Base-by-base conservation (phyloP, 352 stramenopile species). In the Globisporangium lucens region DNA sequence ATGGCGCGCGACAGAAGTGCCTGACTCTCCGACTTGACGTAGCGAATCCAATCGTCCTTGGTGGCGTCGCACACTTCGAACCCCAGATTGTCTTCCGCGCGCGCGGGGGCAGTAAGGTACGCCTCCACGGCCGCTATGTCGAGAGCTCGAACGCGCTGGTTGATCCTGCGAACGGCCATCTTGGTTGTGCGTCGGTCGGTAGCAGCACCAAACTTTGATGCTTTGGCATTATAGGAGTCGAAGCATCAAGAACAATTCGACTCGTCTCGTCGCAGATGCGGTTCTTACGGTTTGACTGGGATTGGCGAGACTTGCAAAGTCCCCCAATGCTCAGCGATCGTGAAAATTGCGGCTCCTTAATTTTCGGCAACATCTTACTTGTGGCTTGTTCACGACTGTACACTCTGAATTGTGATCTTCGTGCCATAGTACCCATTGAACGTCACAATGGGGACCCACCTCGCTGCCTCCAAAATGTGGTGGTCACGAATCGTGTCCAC, bases 341-440 rank as follows among this genome's bases (percentile, higher is more conserved):
- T 24, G 24, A 24, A 24, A 49, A 49, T 49, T 49, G 41, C 5
- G 41, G 41, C 41, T 49, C 41, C 41, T 49, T 15, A 4, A 49
- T 22, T 49, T 22, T 49, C 24, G 15, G 41, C 41, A 49, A 20
- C 0, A 49, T 49, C 15, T 49, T 17, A 49, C 15, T 15, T 49
- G 41, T 49, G 41, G 41, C 41, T n/a, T 49, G 41, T n/a, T 49
- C 41, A 49, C 41, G 41, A 49, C 15, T 13, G 41, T 49, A n/a
- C 47, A 55, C n/a, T 55, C 9, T n/a, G 41, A 17, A 59, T 52
- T 9, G 43, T 56, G 43, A 59, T 65, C 43, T 73, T 59, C 15
- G 63, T 65, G 46, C 67, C 71, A 51, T 74, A 76, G 49, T 76
- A 76, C 5, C 71, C 67, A 10, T 74, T 56, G 29, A 73, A 69